Evolutionary conservation across 208 protist species (phyloP).

Genomic region (Leishmania major): DNA sequence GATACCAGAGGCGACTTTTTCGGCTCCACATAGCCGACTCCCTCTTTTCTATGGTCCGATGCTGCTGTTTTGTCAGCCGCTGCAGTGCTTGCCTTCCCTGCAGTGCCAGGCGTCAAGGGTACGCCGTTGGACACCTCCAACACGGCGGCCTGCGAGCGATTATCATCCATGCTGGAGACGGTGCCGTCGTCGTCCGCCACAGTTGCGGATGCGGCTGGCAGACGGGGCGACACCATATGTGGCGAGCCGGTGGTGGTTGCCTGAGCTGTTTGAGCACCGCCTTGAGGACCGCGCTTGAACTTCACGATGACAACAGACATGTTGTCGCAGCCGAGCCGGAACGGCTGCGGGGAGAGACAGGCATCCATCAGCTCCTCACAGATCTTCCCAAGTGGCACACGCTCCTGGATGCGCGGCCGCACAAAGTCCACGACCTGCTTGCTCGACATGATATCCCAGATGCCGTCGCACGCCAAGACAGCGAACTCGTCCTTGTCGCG

Average conservation of each 20-base stretch:
- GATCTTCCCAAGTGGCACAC: constrained; percentile 57
- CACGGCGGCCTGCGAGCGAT: neutral
- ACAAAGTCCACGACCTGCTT: constrained; percentile 89
- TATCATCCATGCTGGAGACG: neutral
- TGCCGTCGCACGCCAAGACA: constrained; percentile 93
- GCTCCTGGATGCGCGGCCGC: constrained; percentile 59
- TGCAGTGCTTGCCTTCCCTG: neutral
- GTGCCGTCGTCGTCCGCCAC: neutral
- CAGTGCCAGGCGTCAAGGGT: neutral
- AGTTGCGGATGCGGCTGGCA: neutral
- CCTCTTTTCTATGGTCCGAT: neutral
- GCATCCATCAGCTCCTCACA: constrained; percentile 77
- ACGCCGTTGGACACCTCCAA: neutral
- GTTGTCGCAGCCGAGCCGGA: constrained; percentile 91
- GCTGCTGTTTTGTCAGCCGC: neutral
- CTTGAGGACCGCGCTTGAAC: constrained; percentile 63
- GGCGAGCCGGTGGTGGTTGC: neutral
- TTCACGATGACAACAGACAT: constrained; percentile 92
- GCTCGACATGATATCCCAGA: constrained; percentile 92
- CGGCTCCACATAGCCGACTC: neutral
- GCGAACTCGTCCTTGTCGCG: constrained; percentile 87
- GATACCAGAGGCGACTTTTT: neutral
- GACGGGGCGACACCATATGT: neutral
- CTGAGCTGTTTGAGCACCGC: neutral
- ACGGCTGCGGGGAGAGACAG: constrained; percentile 82